These are phyloP conservation scores for Peltaster fructicola DNA, from an alignment of 2,329 filamentous ascomycete genomes.

Conservation along the genomic window DNA sequence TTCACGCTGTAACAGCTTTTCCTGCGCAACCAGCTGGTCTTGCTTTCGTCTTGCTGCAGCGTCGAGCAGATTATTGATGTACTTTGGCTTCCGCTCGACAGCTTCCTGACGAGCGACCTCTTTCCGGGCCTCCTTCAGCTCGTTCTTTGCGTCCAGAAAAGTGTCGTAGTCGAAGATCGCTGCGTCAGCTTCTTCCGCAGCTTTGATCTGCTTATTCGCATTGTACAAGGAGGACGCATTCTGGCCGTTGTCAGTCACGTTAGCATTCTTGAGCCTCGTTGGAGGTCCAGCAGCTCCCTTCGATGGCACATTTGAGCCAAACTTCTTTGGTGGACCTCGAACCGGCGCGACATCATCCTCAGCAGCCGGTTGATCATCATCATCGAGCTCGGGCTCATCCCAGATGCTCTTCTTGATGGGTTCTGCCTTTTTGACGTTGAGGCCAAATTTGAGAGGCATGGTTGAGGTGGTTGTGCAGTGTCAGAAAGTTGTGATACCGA, in stretches of 20 bases:
- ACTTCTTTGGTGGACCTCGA: slow-evolving; percentile 27
- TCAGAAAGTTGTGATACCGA: slow-evolving; percentile 2
- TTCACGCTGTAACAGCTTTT: slow-evolving; percentile 63
- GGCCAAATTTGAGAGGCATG: slow-evolving; percentile 20
- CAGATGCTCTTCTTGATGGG: slow-evolving; percentile 9
- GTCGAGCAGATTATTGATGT: slow-evolving; percentile 57
- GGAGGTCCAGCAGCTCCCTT: slow-evolving; percentile 1
- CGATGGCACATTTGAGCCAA: slow-evolving; percentile 2
- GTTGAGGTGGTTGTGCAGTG: slow-evolving; percentile 1
- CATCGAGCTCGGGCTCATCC: slow-evolving; percentile 11
- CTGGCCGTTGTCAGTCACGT: background rate
- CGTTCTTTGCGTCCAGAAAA: slow-evolving; percentile 60
- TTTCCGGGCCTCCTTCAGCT: slow-evolving; percentile 36
- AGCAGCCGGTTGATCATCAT: slow-evolving; percentile 17
- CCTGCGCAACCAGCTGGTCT: slow-evolving; percentile 59
- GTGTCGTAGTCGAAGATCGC: slow-evolving; percentile 75
- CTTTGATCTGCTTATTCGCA: slow-evolving; percentile 40
- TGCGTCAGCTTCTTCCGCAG: slow-evolving; percentile 49
- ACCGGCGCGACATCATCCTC: slow-evolving; percentile 38
- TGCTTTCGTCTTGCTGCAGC: slow-evolving; percentile 62
- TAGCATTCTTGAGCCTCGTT: slow-evolving; percentile 1
- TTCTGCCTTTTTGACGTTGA: slow-evolving; percentile 18
- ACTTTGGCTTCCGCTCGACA: slow-evolving; percentile 50
- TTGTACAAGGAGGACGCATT: background rate
- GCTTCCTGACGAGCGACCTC: slow-evolving; percentile 35